A percentile compares a stretch with the other conserved stretches of the same genome.
Conservation (phyloP, 164 flowering plant species). For the Magnolia kwangsiensis region DNA sequence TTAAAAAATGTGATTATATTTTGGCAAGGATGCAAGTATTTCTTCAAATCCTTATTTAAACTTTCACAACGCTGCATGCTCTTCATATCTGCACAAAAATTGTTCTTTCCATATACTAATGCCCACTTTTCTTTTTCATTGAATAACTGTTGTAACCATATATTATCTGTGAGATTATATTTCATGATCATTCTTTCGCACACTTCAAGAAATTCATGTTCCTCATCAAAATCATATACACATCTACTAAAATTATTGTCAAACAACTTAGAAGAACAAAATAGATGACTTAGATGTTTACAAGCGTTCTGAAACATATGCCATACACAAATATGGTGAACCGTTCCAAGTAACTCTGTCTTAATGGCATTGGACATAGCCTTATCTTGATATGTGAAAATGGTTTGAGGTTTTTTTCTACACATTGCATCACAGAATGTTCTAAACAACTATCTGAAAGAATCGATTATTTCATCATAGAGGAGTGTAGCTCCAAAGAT, state of each 20-base stretch:
- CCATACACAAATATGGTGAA: conserved; percentile 10
- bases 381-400: conserved; percentile 8
- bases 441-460: conserved; percentile 6
- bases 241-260: neutral
- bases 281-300: conserved; percentile 5
- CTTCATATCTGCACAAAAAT: conserved; percentile 7
- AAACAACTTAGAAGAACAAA: neutral
- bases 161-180: conserved; percentile 7
- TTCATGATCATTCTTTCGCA: conserved; percentile 4
- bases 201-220: neutral
- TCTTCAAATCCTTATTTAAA: neutral
- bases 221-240: conserved; percentile 1
- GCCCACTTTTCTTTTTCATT: conserved; percentile 10
- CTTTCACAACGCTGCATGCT: neutral
- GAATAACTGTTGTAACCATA: conserved; percentile 12
- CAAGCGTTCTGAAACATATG: conserved; percentile 14
- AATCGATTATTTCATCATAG: neutral
- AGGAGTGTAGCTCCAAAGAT: conserved; percentile 4
- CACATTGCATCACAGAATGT: conserved; percentile 12
- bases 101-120: conserved; percentile 6
- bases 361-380: conserved; percentile 7
- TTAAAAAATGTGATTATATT: conserved; percentile 2
- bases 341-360: conserved; percentile 1
- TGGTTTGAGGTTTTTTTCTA: neutral
- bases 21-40: neutral